Evolutionary conservation across 352 stramenopile genomes (phyloP).

Genomic region (Pythium phragmiticola): DNA sequence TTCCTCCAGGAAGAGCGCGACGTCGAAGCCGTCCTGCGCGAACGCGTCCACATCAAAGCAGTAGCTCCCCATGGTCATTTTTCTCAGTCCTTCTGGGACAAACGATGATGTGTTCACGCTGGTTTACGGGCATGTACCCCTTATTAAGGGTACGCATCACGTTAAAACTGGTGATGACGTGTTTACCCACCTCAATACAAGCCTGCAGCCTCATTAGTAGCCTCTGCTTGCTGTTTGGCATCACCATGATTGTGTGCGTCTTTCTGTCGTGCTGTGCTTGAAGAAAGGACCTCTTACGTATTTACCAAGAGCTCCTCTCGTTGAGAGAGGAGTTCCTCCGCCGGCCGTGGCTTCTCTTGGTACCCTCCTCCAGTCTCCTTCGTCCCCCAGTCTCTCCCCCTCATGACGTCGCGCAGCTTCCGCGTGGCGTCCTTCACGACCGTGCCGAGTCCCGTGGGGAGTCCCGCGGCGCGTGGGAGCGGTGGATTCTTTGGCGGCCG

Average conservation of each 20-base stretch:
- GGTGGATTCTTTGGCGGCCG: background rate
- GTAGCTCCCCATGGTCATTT: constrained; percentile 40
- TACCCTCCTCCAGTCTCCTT: background rate
- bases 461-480: constrained; percentile 1
- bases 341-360: background rate
- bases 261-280: background rate
- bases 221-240: background rate
- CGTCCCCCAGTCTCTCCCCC: background rate
- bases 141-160: background rate
- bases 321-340: background rate
- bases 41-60: constrained; percentile 86
- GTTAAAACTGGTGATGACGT: background rate
- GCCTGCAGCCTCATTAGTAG: background rate
- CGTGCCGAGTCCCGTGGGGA: background rate
- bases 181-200: background rate
- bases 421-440: background rate
- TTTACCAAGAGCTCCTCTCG: background rate
- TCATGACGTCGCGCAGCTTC: constrained; percentile 2
- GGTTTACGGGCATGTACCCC: background rate
- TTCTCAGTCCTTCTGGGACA: no score
- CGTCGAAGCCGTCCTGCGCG: constrained; percentile 69
- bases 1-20: constrained; percentile 70
- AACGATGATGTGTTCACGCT: no score
- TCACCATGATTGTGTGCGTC: background rate
- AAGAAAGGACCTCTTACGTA: background rate